phyloP scores from a whole-genome alignment of 345 rosid genomes.

The Eucalyptus curtisii region DNA sequence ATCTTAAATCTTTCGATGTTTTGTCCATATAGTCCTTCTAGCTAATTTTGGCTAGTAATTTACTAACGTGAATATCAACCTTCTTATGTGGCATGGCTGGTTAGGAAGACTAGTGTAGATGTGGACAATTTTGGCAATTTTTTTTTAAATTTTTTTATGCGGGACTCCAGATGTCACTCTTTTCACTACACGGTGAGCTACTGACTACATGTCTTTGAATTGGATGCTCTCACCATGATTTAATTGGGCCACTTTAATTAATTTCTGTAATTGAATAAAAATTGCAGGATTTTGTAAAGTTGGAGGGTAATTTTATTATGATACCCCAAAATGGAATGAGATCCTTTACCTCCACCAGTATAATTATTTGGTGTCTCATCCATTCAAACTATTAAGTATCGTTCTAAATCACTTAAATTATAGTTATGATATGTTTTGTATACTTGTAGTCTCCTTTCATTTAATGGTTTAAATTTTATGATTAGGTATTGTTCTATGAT shows the following conservation, averaged over 20 bases:
- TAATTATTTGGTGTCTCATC: neutral
- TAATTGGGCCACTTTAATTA: neutral
- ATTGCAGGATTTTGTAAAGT: neutral
- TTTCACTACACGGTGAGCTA: neutral
- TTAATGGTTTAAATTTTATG: neutral
- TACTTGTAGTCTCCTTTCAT: neutral
- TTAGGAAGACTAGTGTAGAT: too few relatives aligned
- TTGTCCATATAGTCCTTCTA: too few relatives aligned
- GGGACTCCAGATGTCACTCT: fast-evolving
- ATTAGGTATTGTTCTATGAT: neutral
- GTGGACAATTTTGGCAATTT: too few relatives aligned
- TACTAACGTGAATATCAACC: fast-evolving
- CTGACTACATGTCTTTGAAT: neutral
- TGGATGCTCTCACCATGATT: neutral
- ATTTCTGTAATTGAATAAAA: neutral
- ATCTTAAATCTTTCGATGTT: too few relatives aligned
- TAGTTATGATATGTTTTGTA: neutral
- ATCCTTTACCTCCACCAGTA: neutral
- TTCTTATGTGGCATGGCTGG: fast-evolving
- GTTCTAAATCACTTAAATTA: neutral
- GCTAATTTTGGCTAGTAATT: too few relatives aligned
- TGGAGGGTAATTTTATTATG: neutral
- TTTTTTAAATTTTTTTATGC: neutral
- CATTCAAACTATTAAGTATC: neutral
- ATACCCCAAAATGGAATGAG: neutral